A percentile compares a stretch with the other conserved stretches of the same genome.
Evolutionary conservation across 805 yeast species (phyloP).

Genomic region (Candida sonorensis): DNA sequence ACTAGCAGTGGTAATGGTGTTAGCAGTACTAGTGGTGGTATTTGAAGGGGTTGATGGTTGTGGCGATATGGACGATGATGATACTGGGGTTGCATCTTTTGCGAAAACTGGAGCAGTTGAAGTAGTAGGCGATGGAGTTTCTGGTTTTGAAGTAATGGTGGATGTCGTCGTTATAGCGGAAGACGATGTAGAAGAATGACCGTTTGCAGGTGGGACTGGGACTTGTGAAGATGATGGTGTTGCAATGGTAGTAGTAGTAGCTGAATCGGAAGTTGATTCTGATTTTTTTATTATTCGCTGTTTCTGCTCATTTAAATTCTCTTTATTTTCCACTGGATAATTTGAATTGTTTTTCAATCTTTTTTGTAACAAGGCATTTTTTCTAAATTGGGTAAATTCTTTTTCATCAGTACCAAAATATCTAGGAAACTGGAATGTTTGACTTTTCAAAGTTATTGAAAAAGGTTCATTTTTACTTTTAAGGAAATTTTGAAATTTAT

Average conservation of each 20-base stretch:
- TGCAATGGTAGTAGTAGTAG: too few species aligned
- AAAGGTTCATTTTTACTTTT: slow-evolving; percentile 13
- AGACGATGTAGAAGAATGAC: too few species aligned
- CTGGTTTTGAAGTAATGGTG: background rate
- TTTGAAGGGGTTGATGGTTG: slow-evolving; percentile 1
- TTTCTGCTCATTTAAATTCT: background rate
- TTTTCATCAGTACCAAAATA: slow-evolving; percentile 27
- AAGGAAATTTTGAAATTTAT: slow-evolving; percentile 23
- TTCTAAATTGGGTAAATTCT: slow-evolving; percentile 21
- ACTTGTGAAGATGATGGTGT: too few species aligned
- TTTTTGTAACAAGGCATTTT: slow-evolving; percentile 15
- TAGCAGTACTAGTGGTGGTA: too few species aligned
- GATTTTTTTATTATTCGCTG: background rate
- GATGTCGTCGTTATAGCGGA: background rate
- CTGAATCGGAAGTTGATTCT: too few species aligned
- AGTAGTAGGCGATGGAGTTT: slow-evolving; percentile 1
- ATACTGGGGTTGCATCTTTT: background rate
- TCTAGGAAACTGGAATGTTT: slow-evolving; percentile 19
- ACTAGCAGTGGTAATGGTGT: background rate
- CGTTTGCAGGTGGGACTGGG: too few species aligned
- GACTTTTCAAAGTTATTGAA: slow-evolving; percentile 11
- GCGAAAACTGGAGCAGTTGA: slow-evolving; percentile 1
- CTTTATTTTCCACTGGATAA: slow-evolving; percentile 8
- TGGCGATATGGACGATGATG: slow-evolving; percentile 2
- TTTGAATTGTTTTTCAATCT: slow-evolving; percentile 14